Evolutionary conservation across 345 rosid genomes (phyloP).

Genomic region (Camelina sativa): DNA sequence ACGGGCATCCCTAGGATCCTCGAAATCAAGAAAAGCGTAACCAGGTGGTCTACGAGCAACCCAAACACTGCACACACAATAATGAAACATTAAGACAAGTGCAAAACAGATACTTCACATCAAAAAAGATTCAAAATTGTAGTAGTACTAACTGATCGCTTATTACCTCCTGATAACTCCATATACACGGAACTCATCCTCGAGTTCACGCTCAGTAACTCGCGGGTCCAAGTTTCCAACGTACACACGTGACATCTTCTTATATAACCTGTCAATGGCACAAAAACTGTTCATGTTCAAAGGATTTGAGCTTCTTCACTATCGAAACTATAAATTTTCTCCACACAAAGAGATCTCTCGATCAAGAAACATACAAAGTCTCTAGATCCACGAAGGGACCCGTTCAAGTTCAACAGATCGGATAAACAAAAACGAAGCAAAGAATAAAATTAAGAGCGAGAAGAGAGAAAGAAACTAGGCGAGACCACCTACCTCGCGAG

Average conservation of each 20-base stretch:
- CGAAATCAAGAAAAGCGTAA: constrained; percentile 87
- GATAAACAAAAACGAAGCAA: not conserved
- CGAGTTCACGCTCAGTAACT: constrained; percentile 77
- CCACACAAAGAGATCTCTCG: not conserved
- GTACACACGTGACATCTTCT: constrained; percentile 70
- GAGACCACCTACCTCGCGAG: constrained; percentile 26
- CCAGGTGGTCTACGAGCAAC: constrained; percentile 97
- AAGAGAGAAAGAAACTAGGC: not conserved
- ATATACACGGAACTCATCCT: constrained; percentile 70
- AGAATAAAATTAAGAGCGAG: not conserved
- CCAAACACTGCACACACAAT: constrained; percentile 71
- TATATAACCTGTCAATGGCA: constrained; percentile 38
- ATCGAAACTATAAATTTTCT: not conserved
- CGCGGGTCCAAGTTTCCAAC: constrained; percentile 81
- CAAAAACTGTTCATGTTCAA: not conserved
- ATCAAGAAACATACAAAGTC: not conserved
- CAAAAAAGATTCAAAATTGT: not conserved
- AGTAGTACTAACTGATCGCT: not conserved
- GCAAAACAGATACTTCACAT: not conserved
- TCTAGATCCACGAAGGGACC: not conserved
- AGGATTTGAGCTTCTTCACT: not conserved
- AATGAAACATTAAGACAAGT: not conserved
- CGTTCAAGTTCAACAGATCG: constrained; percentile 19
- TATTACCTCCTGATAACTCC: constrained; percentile 70
- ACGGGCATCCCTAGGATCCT: constrained; percentile 79